Base-by-base conservation (phyloP, 805 yeast species). In the Grigorovia yakushimaensis region DNA sequence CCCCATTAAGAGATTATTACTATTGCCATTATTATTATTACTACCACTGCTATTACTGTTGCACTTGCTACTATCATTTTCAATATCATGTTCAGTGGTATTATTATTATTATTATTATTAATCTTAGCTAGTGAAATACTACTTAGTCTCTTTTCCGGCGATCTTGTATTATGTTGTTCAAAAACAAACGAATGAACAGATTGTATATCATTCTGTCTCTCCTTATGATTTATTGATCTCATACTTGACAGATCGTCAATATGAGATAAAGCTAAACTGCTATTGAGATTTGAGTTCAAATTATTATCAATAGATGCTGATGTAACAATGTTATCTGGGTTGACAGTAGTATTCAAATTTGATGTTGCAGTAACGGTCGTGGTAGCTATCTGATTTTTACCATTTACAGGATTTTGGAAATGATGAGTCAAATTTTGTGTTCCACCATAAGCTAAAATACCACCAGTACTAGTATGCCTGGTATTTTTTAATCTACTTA, bases 391-490 rank as follows among this genome's bases (percentile, higher is more conserved):
- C 13, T 27, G 33, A 27, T 27, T 27, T 27, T 27, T 27, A 27
- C 33, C 33, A 27, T 10, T 27, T 27, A 15, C 9, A 2, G 42
- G n/a, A 24, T 15, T 38, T 23, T 21, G 46, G 15, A 23, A 21
- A 24, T 39, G 43, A 13, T 45, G 19, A 20, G 48, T 13, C 27
- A 46, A 18, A 8, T 41, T 20, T 8, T 42, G 42, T 24, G 49
- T 20, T 4, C 46, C 13, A 17, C 30, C 15, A 38, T 52, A 47
- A 1, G 47, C 30, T 21, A 64, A 60, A 1, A 60, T 56, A 1
- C 61, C 61, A 40, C 66, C 60, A 27, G 61, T 56, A 51, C 67
- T 65, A 8, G 60, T 61, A 47, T 60, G 67, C 42, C 67, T 58
- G 20, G 61, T 56, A 44, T 54, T 61, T 51, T 61, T 61, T 45